Evolutionary conservation across 371 early-diverging fungal genomes (phyloP).

Genomic region (Phascolomyces articulosus): DNA sequence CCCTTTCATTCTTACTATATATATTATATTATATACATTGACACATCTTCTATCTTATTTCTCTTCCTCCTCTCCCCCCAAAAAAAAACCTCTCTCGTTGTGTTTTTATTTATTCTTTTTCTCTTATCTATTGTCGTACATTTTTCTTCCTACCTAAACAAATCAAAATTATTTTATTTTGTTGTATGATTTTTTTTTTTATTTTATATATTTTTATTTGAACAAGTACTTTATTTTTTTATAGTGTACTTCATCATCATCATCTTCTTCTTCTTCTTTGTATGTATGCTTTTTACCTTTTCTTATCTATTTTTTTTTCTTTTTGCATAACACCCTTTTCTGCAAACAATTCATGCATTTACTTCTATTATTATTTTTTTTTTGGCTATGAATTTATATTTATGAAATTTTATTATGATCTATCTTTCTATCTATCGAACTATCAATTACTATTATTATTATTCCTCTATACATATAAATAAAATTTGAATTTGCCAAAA

Average conservation of each 20-base stretch:
- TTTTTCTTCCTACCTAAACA: not conserved
- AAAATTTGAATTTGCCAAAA: too few species aligned
- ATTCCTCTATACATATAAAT: too few species aligned
- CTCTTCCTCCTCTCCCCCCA: not conserved
- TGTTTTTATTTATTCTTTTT: not conserved
- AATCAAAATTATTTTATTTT: not conserved
- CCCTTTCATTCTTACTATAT: not conserved
- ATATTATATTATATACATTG: too few species aligned
- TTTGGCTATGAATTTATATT: not conserved
- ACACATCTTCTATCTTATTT: too few species aligned
- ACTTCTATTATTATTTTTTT: not conserved
- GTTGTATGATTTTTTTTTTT: not conserved
- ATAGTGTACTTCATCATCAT: not conserved
- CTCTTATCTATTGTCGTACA: constrained; percentile 3
- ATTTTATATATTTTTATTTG: not conserved
- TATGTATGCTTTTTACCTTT: not conserved
- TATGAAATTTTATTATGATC: too few species aligned
- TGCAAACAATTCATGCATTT: not conserved
- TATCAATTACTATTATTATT: too few species aligned
- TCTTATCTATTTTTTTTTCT: not conserved
- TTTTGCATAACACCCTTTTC: not conserved
- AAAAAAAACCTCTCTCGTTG: not conserved
- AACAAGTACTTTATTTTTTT: not conserved
- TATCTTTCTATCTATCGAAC: too few species aligned
- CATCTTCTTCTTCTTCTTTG: not conserved